Evolutionary conservation across 768 basidiomycete species (phyloP).

Genomic region (Russula lepida): DNA sequence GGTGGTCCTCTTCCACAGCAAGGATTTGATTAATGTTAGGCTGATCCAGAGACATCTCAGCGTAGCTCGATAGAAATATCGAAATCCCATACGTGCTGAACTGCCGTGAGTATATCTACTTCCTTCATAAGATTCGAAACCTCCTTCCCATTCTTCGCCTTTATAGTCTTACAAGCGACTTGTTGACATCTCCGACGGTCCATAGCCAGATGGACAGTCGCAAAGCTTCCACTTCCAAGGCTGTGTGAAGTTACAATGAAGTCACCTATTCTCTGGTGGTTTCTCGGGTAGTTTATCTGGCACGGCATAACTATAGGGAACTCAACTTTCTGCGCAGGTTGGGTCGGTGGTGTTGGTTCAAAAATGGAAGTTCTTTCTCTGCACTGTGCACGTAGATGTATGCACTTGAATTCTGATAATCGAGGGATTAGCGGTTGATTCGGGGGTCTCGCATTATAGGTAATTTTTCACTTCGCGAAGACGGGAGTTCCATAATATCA

Average conservation of each 20-base stretch:
- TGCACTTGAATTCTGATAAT: constrained; percentile 54
- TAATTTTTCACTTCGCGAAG: constrained; percentile 44
- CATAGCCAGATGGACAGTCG: constrained; percentile 71
- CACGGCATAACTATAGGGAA: not conserved
- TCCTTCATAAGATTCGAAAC: constrained; percentile 65
- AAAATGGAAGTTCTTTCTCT: constrained; percentile 47
- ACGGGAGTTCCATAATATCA: constrained; percentile 59
- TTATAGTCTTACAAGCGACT: constrained; percentile 80
- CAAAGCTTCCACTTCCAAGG: constrained; percentile 75
- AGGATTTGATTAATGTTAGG: constrained; percentile 77
- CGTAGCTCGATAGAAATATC: not conserved
- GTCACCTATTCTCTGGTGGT: constrained; percentile 46
- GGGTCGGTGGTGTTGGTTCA: constrained; percentile 52
- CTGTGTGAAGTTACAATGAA: constrained; percentile 74
- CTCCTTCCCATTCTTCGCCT: constrained; percentile 51
- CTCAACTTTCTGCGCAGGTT: constrained; percentile 46
- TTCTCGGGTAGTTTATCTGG: not conserved
- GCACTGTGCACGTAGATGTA: constrained; percentile 46
- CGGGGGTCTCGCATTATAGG: not conserved
- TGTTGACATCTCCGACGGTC: constrained; percentile 56
- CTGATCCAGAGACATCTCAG: constrained; percentile 29
- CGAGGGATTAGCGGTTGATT: not conserved
- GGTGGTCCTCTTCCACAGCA: constrained; percentile 53
- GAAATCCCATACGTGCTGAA: constrained; percentile 52
- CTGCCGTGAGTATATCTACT: constrained; percentile 58